Evolutionary conservation across 73 alveolate species (phyloP).

Genomic region (Durusdinium trenchii): DNA sequence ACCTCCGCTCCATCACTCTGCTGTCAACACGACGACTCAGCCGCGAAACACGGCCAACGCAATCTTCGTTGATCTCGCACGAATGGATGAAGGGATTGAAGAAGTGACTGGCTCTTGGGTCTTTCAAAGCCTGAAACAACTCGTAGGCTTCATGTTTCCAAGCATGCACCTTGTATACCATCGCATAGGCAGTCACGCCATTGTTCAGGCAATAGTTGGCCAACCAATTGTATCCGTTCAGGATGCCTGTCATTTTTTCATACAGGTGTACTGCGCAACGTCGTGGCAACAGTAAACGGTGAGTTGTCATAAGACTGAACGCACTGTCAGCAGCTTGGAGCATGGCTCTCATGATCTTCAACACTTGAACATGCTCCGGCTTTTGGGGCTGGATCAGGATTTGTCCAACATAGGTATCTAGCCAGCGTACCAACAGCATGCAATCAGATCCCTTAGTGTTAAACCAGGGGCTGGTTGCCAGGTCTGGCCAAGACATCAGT

Average conservation of each 20-base stretch:
- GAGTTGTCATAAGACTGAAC: not conserved
- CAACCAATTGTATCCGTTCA: slow-evolving; percentile 23
- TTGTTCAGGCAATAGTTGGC: not conserved
- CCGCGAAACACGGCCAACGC: not conserved
- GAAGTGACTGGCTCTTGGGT: not conserved
- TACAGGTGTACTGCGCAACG: not conserved
- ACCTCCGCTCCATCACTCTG: slow-evolving; percentile 3
- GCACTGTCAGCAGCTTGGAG: not conserved
- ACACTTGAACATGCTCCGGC: not conserved
- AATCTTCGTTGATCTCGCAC: slow-evolving; percentile 31
- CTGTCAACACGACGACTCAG: not conserved
- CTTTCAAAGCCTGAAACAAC: not conserved
- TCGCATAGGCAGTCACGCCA: not conserved
- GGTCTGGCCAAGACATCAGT: slow-evolving; percentile 5
- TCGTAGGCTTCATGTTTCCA: slow-evolving; percentile 44
- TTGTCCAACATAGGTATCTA: not conserved
- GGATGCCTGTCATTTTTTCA: not conserved
- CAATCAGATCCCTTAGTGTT: not conserved
- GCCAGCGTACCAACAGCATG: not conserved
- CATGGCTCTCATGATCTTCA: not conserved
- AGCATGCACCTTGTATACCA: slow-evolving; percentile 29
- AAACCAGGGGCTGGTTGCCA: not conserved
- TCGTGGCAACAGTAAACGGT: not conserved
- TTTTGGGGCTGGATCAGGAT: not conserved
- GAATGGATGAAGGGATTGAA: not conserved